Base-by-base conservation (phyloP, 129 eudicot genomes). In the Lonicera japonica region DNA sequence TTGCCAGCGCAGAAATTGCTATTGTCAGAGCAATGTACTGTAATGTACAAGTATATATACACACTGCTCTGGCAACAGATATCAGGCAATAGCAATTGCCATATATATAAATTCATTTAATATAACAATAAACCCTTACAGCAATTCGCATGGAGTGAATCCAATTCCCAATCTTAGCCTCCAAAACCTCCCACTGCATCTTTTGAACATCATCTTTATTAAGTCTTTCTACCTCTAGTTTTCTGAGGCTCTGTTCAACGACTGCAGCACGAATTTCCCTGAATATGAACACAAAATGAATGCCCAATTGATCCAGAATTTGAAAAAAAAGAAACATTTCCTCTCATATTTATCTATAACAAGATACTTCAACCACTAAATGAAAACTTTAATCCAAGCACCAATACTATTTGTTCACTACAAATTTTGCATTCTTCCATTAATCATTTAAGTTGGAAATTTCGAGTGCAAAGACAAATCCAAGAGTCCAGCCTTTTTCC, bases 91-190 rank as follows among this genome's bases (percentile, higher is more conserved):
- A n/a, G n/a, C n/a, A n/a, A n/a, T n/a, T n/a, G n/a, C n/a, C n/a
- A n/a, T n/a, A n/a, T n/a, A n/a, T n/a, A n/a, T n/a, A n/a, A n/a
- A n/a, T n/a, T n/a, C n/a, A n/a, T n/a, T n/a, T 29, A 29, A 29
- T 29, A 29, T 53, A 24, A 1, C 36, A 29, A 29, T 38, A 66
- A 60, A 34, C 34, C 21, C 82, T 67, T 78, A 87, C 97, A 63
- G 94, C 75, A 73, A 91, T 91, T 18, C 96, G 77, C 88, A 91
- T 82, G 51, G 73, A 82, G 68, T 84, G 94, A 54, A 91, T 87
- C 97, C 97, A 91, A 65, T 84, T 84, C 60, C 97, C 97, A 51
- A 91, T 91, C 76, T 91, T 91, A 52, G 96, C 86, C 82, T 91
- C 97, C 69, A 91, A 67, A 66, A 73, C 82, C 68, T 91, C 97